These are phyloP conservation scores for Aphanomyces euteiches DNA, from an alignment of 352 stramenopile genomes.

Conservation along the genomic window DNA sequence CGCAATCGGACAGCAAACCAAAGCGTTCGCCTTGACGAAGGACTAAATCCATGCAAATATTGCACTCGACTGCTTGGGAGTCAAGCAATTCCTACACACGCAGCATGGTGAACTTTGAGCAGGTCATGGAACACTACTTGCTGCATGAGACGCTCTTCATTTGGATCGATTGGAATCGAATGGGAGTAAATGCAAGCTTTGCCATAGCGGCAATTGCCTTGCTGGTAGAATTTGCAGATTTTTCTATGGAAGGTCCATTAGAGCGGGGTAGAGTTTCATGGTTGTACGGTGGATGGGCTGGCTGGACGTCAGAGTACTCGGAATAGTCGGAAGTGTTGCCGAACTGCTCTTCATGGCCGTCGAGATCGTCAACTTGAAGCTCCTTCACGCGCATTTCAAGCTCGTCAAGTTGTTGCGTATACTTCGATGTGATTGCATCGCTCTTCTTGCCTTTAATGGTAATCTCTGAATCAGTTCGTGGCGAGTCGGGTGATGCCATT, in stretches of 20 bases:
- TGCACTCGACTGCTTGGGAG: conserved; percentile 72
- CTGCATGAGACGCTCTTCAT: conserved; percentile 31
- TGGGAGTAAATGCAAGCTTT: conserved; percentile 81
- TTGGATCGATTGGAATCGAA: conserved; percentile 39
- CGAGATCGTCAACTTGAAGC: conserved; percentile 54
- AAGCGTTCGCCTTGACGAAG: conserved; percentile 73
- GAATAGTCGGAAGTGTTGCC: conserved; percentile 31
- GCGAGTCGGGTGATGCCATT: background rate
- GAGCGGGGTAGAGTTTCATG: conserved; percentile 7
- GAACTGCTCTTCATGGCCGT: conserved; percentile 41
- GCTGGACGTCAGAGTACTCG: conserved; percentile 40
- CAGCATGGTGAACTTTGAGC: background rate
- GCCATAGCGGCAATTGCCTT: conserved; percentile 75
- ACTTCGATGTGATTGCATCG: background rate
- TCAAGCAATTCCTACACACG: conserved; percentile 61
- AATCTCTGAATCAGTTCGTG: background rate
- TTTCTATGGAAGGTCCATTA: conserved; percentile 39
- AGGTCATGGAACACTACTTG: background rate
- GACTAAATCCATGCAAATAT: conserved; percentile 82
- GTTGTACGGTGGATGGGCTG: conserved; percentile 53
- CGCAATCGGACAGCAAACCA: conserved; percentile 73
- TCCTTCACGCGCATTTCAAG: conserved; percentile 35
- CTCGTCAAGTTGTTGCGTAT: conserved; percentile 24
- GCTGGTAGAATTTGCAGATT: conserved; percentile 78
- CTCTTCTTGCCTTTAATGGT: background rate